Conservation (phyloP, 305 asterid genomes). For the Fraxinus greggii region DNA sequence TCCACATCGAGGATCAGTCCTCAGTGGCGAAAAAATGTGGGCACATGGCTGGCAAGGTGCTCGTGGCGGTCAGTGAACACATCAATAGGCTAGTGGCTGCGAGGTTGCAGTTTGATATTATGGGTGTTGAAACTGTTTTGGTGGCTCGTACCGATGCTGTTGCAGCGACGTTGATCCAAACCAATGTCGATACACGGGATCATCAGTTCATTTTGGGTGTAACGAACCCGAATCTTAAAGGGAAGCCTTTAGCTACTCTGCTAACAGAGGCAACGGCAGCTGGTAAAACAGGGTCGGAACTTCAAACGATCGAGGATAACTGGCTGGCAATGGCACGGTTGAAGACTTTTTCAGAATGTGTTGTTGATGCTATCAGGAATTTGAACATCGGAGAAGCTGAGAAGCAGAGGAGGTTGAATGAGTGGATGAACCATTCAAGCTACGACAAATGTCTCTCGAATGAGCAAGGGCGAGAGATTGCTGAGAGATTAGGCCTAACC, state of each 20-base stretch:
- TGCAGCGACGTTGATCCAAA: conserved; percentile 82
- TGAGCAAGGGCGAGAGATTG: conserved; percentile 68
- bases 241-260: conserved; percentile 65
- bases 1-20: conserved; percentile 96
- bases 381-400: conserved; percentile 55
- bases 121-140: conserved; percentile 89
- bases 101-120: conserved; percentile 82
- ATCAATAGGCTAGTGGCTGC: conserved; percentile 95
- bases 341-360: conserved; percentile 79
- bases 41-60: conserved; percentile 96
- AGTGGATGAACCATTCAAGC: conserved; percentile 71
- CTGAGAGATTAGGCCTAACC: conserved; percentile 53
- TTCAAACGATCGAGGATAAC: conserved; percentile 77
- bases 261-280: conserved; percentile 74
- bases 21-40: conserved; percentile 93
- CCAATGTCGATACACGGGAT: conserved; percentile 81
- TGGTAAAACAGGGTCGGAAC: conserved; percentile 77
- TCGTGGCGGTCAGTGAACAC: conserved; percentile 83
- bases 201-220: conserved; percentile 87
- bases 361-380: conserved; percentile 58
- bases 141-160: conserved; percentile 92
- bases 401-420: conserved; percentile 70
- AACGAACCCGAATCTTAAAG: conserved; percentile 61
- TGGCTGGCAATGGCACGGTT: conserved; percentile 72
- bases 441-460: conserved; percentile 68